phyloP scores from a whole-genome alignment of 129 eudicot species.

The Dittrichia graveolens region DNA sequence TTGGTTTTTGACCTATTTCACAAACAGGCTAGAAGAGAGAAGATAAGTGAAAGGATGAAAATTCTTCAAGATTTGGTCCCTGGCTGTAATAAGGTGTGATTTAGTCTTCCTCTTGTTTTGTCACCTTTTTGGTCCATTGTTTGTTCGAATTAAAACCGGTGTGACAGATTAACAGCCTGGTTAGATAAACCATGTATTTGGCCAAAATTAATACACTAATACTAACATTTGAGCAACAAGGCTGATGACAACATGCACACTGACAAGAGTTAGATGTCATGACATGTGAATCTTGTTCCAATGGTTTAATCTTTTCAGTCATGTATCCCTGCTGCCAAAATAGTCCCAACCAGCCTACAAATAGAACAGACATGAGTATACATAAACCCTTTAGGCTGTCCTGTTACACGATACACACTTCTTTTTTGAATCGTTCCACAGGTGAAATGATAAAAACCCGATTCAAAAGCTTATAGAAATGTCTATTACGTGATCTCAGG shows the following conservation, averaged over 20 bases:
- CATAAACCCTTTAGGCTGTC: slow-evolving; percentile 19
- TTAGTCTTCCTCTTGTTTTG: background rate
- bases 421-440: slow-evolving; percentile 2
- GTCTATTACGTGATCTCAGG: slow-evolving; percentile 48
- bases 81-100: slow-evolving; percentile 81
- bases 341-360: slow-evolving; percentile 6
- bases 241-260: background rate
- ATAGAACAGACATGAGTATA: background rate
- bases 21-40: slow-evolving; percentile 93
- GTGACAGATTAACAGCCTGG: background rate
- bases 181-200: slow-evolving; percentile 1
- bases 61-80: slow-evolving; percentile 98
- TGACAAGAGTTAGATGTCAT: slow-evolving; percentile 23
- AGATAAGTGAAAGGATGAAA: slow-evolving; percentile 99
- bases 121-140: too few relatives aligned
- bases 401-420: background rate
- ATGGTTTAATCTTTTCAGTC: background rate
- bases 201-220: background rate
- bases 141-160: too few relatives aligned
- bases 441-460: background rate
- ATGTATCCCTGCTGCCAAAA: slow-evolving; percentile 15
- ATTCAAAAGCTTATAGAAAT: background rate
- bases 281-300: slow-evolving; percentile 26
- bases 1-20: slow-evolving; percentile 9
- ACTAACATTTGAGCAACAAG: background rate